A percentile compares a stretch with the other conserved stretches of the same genome.
phyloP scores from a whole-genome alignment of 2,329 filamentous ascomycete genomes.

The Fusarium sp. region DNA sequence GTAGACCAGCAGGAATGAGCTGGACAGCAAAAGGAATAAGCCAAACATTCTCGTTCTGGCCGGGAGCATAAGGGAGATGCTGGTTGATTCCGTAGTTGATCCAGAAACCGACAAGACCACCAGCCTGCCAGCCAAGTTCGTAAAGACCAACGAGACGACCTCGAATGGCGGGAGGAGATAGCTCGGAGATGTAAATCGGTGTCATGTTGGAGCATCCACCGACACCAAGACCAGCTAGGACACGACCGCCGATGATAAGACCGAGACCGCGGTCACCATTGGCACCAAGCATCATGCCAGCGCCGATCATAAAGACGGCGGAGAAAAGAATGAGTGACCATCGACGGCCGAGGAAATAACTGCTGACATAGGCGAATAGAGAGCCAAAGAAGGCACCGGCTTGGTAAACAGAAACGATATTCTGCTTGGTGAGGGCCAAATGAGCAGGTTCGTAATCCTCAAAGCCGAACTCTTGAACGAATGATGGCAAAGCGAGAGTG shows the following conservation, averaged over 20 bases:
- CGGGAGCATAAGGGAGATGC: conserved; percentile 58
- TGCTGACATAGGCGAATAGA: conserved; percentile 74
- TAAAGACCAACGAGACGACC: conserved; percentile 75
- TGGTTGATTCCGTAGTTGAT: conserved; percentile 73
- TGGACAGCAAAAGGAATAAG: conserved; percentile 74
- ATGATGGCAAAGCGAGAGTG: conserved; percentile 77
- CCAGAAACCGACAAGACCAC: conserved; percentile 74
- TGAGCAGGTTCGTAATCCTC: conserved; percentile 58
- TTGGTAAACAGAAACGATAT: conserved; percentile 85
- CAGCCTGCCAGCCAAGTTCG: conserved; percentile 74
- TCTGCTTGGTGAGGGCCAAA: conserved; percentile 73
- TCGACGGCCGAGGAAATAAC: conserved; percentile 75
- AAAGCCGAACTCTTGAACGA: conserved; percentile 76
- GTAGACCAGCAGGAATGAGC: conserved; percentile 73
- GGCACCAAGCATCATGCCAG: conserved; percentile 78
- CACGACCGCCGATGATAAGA: conserved; percentile 70
- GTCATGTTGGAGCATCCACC: conserved; percentile 73
- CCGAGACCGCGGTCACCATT: conserved; percentile 72
- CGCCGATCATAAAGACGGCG: conserved; percentile 75
- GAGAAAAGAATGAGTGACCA: conserved; percentile 72
- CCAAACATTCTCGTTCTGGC: conserved; percentile 63
- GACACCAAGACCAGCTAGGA: conserved; percentile 73
- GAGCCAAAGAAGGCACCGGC: conserved; percentile 87
- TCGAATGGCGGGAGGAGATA: conserved; percentile 71
- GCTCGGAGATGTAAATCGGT: conserved; percentile 71